Conservation (phyloP, 192 early-diverging fungal genomes). For the Coemansia javaensis region DNA sequence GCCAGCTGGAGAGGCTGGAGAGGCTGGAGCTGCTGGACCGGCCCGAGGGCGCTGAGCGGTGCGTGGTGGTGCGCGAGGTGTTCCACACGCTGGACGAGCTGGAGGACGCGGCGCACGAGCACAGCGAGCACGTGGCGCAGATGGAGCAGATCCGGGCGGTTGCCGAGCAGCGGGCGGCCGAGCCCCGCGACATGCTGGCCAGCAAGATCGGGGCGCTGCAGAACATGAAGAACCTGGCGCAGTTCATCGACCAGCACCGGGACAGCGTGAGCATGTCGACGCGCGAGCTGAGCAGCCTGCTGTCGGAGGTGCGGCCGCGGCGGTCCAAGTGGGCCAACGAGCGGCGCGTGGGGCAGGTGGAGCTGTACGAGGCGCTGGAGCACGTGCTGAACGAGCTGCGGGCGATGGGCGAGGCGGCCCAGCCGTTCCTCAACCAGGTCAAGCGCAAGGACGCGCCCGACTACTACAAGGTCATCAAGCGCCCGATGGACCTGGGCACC, state of each 20-base stretch:
- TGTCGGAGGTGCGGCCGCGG: constrained; percentile 73
- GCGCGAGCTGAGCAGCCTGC: constrained; percentile 65
- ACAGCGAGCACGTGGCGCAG: constrained; percentile 18
- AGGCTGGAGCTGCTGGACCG: not conserved
- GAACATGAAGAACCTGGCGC: constrained; percentile 65
- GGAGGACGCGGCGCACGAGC: constrained; percentile 29
- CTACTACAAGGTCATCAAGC: constrained; percentile 88
- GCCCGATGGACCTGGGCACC: constrained; percentile 93
- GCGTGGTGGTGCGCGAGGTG: constrained; percentile 7
- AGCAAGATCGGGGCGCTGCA: constrained; percentile 38
- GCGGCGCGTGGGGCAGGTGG: constrained; percentile 80
- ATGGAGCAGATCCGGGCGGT: constrained; percentile 21
- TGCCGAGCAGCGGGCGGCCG: constrained; percentile 20
- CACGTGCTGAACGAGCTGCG: constrained; percentile 76
- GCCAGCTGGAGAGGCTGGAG: not conserved
- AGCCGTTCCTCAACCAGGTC: constrained; percentile 84
- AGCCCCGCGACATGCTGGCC: constrained; percentile 47
- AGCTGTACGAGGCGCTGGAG: constrained; percentile 87
- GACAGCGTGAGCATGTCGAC: constrained; percentile 59
- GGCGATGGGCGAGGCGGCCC: constrained; percentile 73
- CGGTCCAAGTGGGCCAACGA: constrained; percentile 88
- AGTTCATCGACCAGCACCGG: constrained; percentile 69
- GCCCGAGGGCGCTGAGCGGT: not conserved
- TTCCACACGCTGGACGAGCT: constrained; percentile 49
- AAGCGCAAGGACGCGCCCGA: constrained; percentile 85